These are phyloP conservation scores for Zea luxurians DNA, from an alignment of 176 grass and related monocot genomes.

Conservation along the genomic window DNA sequence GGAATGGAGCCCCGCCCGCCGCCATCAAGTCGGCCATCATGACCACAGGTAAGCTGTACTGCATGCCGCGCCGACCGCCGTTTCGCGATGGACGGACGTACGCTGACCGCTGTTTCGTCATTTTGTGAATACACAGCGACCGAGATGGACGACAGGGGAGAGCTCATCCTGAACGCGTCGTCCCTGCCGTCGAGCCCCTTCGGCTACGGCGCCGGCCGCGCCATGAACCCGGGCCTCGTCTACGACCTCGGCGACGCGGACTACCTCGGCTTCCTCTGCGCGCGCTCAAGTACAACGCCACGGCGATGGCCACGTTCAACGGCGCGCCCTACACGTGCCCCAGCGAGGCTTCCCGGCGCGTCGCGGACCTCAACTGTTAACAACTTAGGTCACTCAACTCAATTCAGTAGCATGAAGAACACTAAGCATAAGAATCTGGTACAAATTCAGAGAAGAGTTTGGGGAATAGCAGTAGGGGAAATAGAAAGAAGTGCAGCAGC, in stretches of 20 bases:
- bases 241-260: slow-evolving; percentile 60
- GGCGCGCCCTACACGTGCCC: slow-evolving; percentile 51
- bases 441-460: no score
- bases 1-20: slow-evolving; percentile 67
- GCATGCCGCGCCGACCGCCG: no score
- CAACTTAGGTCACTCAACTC: no score
- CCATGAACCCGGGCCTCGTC: slow-evolving; percentile 69
- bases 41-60: slow-evolving; percentile 50
- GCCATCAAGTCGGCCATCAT: slow-evolving; percentile 72
- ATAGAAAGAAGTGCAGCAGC: no score
- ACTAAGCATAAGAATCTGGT: no score
- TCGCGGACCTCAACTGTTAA: slow-evolving; percentile 59
- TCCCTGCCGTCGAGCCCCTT: slow-evolving; percentile 51
- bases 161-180: slow-evolving; percentile 45
- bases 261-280: slow-evolving; percentile 78
- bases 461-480: no score
- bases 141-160: slow-evolving; percentile 48
- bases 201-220: slow-evolving; percentile 54
- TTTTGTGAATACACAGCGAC: slow-evolving; percentile 31
- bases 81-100: no score
- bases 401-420: no score
- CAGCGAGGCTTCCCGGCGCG: background rate
- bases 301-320: slow-evolving; percentile 44
- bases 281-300: slow-evolving; percentile 53
- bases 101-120: background rate